These are phyloP conservation scores for Pisolithus thermaeus DNA, from an alignment of 1,284 basidiomycete species.

Conservation along the genomic window DNA sequence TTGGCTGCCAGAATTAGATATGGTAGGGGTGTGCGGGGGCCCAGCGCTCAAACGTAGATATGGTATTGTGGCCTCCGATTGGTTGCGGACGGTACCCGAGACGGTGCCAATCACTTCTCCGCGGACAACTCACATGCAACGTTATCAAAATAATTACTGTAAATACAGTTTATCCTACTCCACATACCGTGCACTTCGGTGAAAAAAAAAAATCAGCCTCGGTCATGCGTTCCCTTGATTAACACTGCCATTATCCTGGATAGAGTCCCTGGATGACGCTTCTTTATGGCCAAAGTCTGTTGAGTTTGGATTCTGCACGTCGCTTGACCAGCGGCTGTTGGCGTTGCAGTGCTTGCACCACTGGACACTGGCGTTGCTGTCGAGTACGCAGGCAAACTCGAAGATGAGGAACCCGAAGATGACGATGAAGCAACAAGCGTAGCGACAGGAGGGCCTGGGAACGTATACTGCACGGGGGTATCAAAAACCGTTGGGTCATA, in stretches of 20 bases:
- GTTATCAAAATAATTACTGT: too few species aligned
- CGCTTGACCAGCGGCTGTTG: slow-evolving; percentile 4
- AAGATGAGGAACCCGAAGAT: slow-evolving; percentile 9
- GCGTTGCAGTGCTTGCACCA: slow-evolving; percentile 3
- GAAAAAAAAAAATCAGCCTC: background rate
- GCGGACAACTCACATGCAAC: too few species aligned
- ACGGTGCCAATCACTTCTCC: too few species aligned
- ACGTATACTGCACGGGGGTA: slow-evolving; percentile 34
- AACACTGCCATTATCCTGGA: slow-evolving; percentile 16
- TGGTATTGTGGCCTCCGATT: too few species aligned
- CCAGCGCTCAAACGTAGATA: too few species aligned
- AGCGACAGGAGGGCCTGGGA: slow-evolving; percentile 49
- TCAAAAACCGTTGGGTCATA: slow-evolving; percentile 39
- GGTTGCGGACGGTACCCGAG: too few species aligned
- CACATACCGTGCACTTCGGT: background rate
- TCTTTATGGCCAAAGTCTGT: slow-evolving; percentile 15
- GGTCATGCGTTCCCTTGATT: slow-evolving; percentile 18
- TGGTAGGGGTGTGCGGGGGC: too few species aligned
- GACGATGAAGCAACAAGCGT: slow-evolving; percentile 29
- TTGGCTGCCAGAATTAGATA: too few species aligned
- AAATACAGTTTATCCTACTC: too few species aligned
- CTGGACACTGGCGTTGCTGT: slow-evolving; percentile 60
- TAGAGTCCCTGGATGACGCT: slow-evolving; percentile 11
- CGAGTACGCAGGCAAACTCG: slow-evolving; percentile 4
- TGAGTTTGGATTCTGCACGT: slow-evolving; percentile 11